Base-by-base conservation (phyloP, 169 alveolate species). In the Eimeria praecox region DNA sequence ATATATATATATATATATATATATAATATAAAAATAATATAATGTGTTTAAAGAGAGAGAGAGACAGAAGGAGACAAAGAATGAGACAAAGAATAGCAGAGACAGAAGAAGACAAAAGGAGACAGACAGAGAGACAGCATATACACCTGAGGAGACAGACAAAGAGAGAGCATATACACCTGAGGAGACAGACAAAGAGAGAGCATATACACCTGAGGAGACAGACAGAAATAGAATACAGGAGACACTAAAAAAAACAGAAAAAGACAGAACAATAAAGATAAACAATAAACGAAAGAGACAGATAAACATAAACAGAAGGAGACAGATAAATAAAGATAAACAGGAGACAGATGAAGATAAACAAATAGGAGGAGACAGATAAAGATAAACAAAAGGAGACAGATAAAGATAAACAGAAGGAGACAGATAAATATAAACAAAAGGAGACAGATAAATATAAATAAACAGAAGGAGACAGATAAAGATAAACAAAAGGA, bases 1-100 rank as follows among this genome's bases (percentile, higher is more conserved):
- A 66, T 66, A 66, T 66, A 66, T 66, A 66, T 66, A 66, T 66
- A 66, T 66, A 66, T 66, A 66, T 66, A 66, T 66, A 66, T 66
- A 66, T 66, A 66, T 66, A 66, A n/a, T n/a, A n/a, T n/a, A n/a
- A n/a, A n/a, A n/a, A n/a, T n/a, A n/a, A n/a, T n/a, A n/a, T n/a
- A n/a, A n/a, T n/a, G n/a, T n/a, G n/a, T n/a, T n/a, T n/a, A n/a
- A n/a, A n/a, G n/a, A n/a, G n/a, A n/a, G n/a, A n/a, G n/a, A n/a
- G n/a, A n/a, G n/a, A n/a, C n/a, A n/a, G n/a, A n/a, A n/a, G n/a
- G n/a, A n/a, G n/a, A n/a, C n/a, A n/a, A n/a, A n/a, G n/a, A n/a
- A n/a, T n/a, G n/a, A n/a, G n/a, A n/a, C n/a, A n/a, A n/a, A n/a
- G n/a, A n/a, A n/a, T n/a, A n/a, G n/a, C n/a, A n/a, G n/a, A n/a